phyloP scores from a whole-genome alignment of 306 rosid genomes.

The Myrica gale region DNA sequence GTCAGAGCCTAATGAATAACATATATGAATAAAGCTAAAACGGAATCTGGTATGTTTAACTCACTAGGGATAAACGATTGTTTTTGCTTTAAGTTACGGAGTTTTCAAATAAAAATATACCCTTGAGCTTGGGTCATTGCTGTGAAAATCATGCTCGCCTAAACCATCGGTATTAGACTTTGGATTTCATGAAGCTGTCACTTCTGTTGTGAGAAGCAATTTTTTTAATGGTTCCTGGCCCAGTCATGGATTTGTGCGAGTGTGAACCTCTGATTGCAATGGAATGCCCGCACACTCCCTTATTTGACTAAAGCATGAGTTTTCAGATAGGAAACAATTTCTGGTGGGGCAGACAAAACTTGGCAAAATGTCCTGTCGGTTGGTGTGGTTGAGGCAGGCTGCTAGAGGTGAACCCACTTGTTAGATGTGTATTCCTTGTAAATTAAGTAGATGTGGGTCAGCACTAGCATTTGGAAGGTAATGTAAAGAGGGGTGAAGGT shows the following conservation, averaged over 20 bases:
- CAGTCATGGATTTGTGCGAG: not conserved
- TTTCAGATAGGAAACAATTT: not conserved
- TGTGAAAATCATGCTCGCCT: not conserved
- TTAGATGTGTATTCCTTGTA: not conserved
- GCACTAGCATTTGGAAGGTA: not conserved
- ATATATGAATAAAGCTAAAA: not conserved
- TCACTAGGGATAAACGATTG: not conserved
- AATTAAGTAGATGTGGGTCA: not conserved
- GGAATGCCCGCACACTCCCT: not conserved
- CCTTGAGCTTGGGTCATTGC: not conserved
- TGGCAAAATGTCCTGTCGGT: not conserved
- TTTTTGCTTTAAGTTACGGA: not conserved
- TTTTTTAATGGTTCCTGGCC: not conserved
- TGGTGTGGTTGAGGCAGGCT: not conserved
- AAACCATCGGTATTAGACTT: not conserved
- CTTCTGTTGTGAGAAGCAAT: not conserved
- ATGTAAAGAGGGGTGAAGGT: not conserved
- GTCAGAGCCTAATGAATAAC: not conserved
- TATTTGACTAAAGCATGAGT: not conserved
- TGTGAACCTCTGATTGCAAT: not conserved
- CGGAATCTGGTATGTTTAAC: not conserved
- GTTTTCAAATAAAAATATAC: not conserved
- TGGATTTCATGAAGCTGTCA: not conserved
- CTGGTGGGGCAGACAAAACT: not conserved
- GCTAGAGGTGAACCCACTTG: not conserved